Evolutionary conservation across 148 eudicot genomes (phyloP).

Genomic region (Gaultheria prostrata): DNA sequence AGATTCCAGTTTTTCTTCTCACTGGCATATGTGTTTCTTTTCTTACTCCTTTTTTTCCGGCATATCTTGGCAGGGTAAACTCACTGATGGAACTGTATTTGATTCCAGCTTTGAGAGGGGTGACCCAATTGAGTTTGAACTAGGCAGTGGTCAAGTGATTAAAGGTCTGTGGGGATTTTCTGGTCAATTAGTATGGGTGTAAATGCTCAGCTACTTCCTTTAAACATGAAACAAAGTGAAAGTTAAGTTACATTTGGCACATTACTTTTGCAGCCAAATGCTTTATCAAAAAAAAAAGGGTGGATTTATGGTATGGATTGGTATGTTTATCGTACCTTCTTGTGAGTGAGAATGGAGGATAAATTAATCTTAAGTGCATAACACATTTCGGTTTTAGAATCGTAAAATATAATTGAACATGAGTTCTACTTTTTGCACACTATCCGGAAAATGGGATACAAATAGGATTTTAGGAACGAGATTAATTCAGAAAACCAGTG

Average conservation of each 20-base stretch:
- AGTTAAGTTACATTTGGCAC: background rate
- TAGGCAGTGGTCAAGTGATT: conserved; percentile 91
- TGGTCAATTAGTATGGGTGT: background rate
- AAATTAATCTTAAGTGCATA: background rate
- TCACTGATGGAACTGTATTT: conserved; percentile 95
- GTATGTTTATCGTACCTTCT: background rate
- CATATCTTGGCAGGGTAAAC: conserved; percentile 66
- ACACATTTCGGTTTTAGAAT: background rate
- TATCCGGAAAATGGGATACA: too few species aligned
- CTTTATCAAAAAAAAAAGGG: background rate
- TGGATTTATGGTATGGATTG: background rate
- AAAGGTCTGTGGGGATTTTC: conserved; percentile 38
- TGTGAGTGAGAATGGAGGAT: background rate
- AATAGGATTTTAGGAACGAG: too few species aligned
- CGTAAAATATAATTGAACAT: background rate
- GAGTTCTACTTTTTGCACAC: too few species aligned
- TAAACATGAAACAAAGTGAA: background rate
- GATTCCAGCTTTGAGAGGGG: conserved; percentile 97
- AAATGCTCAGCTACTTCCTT: background rate
- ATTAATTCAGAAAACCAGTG: too few species aligned
- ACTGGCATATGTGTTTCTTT: conserved; percentile 26
- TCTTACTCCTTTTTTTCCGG: background rate
- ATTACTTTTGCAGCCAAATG: background rate
- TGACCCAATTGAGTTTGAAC: conserved; percentile 89
- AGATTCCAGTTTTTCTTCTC: background rate